These are phyloP conservation scores for Monosporascus sp. DNA, from an alignment of 2,329 filamentous ascomycete genomes.

Conservation along the genomic window DNA sequence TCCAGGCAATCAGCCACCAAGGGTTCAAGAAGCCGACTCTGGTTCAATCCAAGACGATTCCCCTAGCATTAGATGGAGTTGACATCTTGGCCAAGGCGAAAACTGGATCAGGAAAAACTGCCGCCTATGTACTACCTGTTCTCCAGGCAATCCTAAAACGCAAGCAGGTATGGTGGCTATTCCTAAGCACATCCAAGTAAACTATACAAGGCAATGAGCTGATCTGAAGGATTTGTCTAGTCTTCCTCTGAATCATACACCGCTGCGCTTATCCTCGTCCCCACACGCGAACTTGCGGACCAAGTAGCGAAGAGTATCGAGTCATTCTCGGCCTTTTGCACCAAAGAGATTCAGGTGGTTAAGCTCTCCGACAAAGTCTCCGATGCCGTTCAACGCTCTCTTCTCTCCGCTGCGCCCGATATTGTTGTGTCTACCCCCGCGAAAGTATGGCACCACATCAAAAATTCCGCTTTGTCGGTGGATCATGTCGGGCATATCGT, in stretches of 20 bases:
- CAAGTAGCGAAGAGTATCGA: conserved; percentile 80
- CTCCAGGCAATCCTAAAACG: conserved; percentile 76
- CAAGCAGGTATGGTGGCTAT: conserved; percentile 52
- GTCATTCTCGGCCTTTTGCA: conserved; percentile 74
- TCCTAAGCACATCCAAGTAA: background rate
- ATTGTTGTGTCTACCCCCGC: conserved; percentile 88
- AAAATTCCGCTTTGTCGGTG: conserved; percentile 65
- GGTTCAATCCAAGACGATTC: conserved; percentile 83
- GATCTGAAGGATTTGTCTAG: conserved; percentile 24
- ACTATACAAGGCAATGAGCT: background rate
- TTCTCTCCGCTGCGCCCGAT: conserved; percentile 81
- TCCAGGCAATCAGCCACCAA: conserved; percentile 81
- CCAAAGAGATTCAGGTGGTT: conserved; percentile 74
- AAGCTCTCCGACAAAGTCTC: conserved; percentile 90
- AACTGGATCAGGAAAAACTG: conserved; percentile 95
- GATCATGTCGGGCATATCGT: conserved; percentile 72
- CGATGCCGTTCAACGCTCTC: conserved; percentile 79
- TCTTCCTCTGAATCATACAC: conserved; percentile 50
- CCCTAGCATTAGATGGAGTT: conserved; percentile 78
- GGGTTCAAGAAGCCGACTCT: conserved; percentile 83
- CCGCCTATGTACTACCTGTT: conserved; percentile 90
- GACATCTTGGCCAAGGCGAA: conserved; percentile 90
- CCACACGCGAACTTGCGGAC: conserved; percentile 88
- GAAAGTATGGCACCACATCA: conserved; percentile 74
- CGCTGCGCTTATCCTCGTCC: conserved; percentile 83